Evolutionary conservation across 1,284 basidiomycete species (phyloP).

Genomic region (Trametes versicolor): DNA sequence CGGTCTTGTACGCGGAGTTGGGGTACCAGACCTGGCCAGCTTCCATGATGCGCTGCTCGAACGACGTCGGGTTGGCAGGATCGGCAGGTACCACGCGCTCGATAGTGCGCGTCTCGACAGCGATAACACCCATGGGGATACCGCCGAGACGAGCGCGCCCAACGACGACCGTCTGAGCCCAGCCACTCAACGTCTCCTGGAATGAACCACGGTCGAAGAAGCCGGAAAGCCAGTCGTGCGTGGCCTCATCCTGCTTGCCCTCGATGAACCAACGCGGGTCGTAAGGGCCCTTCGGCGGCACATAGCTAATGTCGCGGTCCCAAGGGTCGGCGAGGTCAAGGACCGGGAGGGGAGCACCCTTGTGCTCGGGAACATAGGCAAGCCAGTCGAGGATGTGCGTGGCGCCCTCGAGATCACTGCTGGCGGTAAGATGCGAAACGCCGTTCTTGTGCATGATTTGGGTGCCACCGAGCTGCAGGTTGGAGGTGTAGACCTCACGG

Average conservation of each 20-base stretch:
- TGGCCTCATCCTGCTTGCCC: constrained; percentile 89
- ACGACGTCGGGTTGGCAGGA: constrained; percentile 97
- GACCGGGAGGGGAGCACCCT: constrained; percentile 82
- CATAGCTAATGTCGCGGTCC: constrained; percentile 94
- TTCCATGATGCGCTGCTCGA: constrained; percentile 98
- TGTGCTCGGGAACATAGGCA: constrained; percentile 89
- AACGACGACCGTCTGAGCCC: constrained; percentile 98
- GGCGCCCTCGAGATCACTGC: constrained; percentile 95
- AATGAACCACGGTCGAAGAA: constrained; percentile 98
- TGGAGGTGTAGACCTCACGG: constrained; percentile 98
- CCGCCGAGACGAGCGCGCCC: constrained; percentile 97
- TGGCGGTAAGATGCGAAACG: constrained; percentile 95
- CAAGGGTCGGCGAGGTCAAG: constrained; percentile 79
- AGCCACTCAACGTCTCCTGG: constrained; percentile 95
- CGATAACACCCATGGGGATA: constrained; percentile 98
- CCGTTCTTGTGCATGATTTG: constrained; percentile 99
- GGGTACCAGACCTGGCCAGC: constrained; percentile 99
- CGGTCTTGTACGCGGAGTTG: constrained; percentile 99
- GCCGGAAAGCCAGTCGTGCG: constrained; percentile 82
- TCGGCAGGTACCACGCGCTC: constrained; percentile 98
- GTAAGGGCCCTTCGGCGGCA: constrained; percentile 93
- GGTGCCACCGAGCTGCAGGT: constrained; percentile 98
- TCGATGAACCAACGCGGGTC: constrained; percentile 99
- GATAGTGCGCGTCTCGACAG: constrained; percentile 97
- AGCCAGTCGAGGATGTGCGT: constrained; percentile 95